Conservation (phyloP, 345 rosid genomes). For the Cardiospermum halicacabum region DNA sequence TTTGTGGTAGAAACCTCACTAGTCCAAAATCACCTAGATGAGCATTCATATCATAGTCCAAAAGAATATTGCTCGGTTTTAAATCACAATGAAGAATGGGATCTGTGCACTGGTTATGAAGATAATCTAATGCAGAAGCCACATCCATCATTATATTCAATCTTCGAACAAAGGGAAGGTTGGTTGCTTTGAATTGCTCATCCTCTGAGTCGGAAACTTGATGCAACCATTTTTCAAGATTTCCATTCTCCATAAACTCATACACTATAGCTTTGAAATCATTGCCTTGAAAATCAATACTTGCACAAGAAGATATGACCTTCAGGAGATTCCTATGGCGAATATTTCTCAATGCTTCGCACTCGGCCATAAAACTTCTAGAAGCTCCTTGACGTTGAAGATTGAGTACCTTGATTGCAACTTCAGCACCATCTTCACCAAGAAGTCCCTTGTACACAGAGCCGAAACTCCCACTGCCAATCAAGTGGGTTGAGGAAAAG, state of each 20-base stretch:
- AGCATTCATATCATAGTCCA: no score
- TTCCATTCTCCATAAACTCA: background rate
- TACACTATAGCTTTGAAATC: background rate
- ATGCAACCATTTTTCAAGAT: background rate
- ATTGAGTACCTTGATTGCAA: background rate
- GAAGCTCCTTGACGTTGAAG: background rate
- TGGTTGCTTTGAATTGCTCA: background rate
- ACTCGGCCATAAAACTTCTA: background rate
- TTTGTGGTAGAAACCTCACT: conserved; percentile 3
- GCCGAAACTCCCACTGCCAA: background rate
- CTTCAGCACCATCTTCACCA: background rate
- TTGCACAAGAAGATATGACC: background rate
- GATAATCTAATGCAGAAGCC: background rate
- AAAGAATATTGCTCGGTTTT: no score
- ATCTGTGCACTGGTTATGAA: background rate
- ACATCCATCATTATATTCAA: conserved; percentile 1
- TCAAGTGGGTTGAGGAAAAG: background rate
- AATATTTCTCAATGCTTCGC: background rate
- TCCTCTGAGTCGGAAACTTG: background rate
- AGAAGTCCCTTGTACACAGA: background rate
- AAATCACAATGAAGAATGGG: background rate
- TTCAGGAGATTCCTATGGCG: background rate
- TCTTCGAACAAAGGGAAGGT: background rate
- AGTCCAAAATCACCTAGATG: conserved; percentile 16
- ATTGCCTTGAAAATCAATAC: background rate